Percentiles rank a stretch among this genome's conserved stretches.
These are phyloP conservation scores for Zancudomyces culisetae DNA, from an alignment of 371 early-diverging fungal genomes.

Conservation along the genomic window DNA sequence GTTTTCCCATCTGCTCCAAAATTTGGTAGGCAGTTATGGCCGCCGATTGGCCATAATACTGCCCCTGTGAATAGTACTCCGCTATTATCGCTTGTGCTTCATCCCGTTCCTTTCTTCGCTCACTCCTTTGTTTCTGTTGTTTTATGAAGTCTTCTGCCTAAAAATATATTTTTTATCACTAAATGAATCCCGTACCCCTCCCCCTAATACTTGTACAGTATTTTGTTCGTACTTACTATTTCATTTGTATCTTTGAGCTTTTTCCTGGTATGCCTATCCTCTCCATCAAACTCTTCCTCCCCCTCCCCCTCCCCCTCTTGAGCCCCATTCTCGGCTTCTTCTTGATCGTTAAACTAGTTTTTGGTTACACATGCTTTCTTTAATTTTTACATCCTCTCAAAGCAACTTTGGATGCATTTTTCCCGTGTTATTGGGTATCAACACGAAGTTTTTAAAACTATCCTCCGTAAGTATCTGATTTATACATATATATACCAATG, in stretches of 20 bases:
- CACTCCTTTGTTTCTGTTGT: constrained; percentile 9
- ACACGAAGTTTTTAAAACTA: too few species aligned
- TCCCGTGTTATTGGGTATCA: too few species aligned
- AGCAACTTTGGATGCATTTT: too few species aligned
- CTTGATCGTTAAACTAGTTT: constrained; percentile 15
- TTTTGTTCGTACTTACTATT: not conserved
- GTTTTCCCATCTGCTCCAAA: constrained; percentile 20
- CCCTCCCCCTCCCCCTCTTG: constrained; percentile 16
- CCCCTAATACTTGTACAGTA: not conserved
- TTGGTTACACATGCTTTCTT: too few species aligned
- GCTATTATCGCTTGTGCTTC: constrained; percentile 12
- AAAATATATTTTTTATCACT: not conserved
- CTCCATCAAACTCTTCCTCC: constrained; percentile 7
- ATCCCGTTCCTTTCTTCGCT: constrained; percentile 6
- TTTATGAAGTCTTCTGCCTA: constrained; percentile 17
- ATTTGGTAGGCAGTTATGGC: constrained; percentile 15
- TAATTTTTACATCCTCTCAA: too few species aligned
- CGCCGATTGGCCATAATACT: constrained; percentile 23
- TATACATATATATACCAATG: too few species aligned
- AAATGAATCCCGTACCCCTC: not conserved
- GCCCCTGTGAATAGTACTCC: constrained; percentile 23
- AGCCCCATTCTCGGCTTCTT: constrained; percentile 12
- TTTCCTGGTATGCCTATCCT: constrained; percentile 9
- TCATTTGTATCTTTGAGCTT: constrained; percentile 10
- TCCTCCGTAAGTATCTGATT: too few species aligned